phyloP scores from a whole-genome alignment of 139 green algal genomes.

The Gonium pectorale region DNA sequence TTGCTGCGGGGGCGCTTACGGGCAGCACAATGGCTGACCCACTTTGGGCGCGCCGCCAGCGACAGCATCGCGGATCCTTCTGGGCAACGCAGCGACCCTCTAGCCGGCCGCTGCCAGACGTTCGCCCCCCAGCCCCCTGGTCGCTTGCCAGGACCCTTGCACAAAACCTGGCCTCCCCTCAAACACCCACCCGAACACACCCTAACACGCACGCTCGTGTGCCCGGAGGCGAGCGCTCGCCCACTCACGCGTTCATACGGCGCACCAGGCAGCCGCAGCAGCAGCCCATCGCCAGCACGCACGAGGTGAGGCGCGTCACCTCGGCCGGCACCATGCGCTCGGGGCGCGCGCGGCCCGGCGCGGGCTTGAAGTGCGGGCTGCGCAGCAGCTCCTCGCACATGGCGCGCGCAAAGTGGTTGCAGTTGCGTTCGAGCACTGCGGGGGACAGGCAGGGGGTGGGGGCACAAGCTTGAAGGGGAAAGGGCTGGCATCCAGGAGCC shows the following conservation, averaged over 20 bases:
- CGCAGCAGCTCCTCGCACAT: slow-evolving; percentile 10
- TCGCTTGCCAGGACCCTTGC: no score
- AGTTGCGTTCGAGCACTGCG: slow-evolving; percentile 33
- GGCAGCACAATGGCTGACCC: background rate
- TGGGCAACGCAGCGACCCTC: background rate
- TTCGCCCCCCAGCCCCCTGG: no score
- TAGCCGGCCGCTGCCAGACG: no score
- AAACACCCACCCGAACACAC: background rate
- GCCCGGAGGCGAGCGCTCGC: background rate
- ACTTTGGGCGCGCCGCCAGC: background rate
- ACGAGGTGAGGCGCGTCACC: background rate
- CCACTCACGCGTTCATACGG: background rate
- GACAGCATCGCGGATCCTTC: background rate
- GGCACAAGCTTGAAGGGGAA: background rate
- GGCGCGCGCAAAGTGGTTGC: slow-evolving; percentile 30
- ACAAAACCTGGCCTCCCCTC: no score
- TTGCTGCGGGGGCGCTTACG: background rate
- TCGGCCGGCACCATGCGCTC: slow-evolving; percentile 2
- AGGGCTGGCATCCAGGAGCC: background rate
- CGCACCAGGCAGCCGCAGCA: background rate
- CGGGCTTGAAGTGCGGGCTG: slow-evolving; percentile 26
- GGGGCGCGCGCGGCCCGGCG: background rate
- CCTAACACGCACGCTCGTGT: background rate
- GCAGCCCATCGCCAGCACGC: background rate
- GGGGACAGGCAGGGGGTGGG: background rate